These are phyloP conservation scores for Trichoderma sp. DNA, from an alignment of 2,329 filamentous ascomycete genomes.

Conservation along the genomic window DNA sequence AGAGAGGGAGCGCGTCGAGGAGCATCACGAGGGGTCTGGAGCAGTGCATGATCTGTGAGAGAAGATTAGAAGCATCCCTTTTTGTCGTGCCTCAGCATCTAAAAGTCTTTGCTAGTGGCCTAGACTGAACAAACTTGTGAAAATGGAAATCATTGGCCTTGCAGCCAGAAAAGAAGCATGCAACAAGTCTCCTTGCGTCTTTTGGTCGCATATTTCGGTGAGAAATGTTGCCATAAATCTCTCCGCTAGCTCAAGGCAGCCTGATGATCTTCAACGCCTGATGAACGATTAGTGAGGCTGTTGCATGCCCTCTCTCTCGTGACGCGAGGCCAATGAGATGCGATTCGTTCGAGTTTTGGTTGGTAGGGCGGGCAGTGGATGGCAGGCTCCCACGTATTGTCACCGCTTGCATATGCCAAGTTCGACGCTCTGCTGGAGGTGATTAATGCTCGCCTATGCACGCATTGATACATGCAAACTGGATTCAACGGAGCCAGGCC, in stretches of 20 bases:
- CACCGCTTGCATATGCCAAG: not conserved
- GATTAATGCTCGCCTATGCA: no score
- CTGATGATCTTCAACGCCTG: not conserved
- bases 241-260: not conserved
- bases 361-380: not conserved
- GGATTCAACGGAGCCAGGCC: no score
- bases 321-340: not conserved
- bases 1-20: not conserved
- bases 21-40: not conserved
- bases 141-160: not conserved
- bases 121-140: not conserved
- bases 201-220: not conserved
- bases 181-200: not conserved
- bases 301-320: not conserved
- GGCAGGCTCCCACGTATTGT: not conserved
- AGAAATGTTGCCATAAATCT: not conserved
- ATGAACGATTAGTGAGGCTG: not conserved
- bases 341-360: not conserved
- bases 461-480: no score
- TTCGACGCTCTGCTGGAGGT: not conserved
- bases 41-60: not conserved
- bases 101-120: not conserved
- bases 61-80: not conserved
- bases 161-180: fast-evolving
- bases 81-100: not conserved